Evolutionary conservation across 768 basidiomycete genomes (phyloP), one percentile per base, ranked within the genome.

Genomic region (Phaffia tasmanica): DNA sequence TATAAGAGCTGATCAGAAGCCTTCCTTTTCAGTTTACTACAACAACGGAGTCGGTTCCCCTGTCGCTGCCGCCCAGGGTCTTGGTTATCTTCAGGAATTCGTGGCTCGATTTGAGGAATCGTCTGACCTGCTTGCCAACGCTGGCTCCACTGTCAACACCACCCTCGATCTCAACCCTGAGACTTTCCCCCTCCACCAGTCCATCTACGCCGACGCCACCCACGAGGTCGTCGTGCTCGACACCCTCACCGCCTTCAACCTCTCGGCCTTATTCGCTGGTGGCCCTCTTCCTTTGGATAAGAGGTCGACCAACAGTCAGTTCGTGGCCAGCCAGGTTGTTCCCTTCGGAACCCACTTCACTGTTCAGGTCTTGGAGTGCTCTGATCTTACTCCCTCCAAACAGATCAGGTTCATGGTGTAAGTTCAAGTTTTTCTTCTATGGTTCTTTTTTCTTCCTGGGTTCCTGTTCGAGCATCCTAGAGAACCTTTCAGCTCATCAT

Each of bases 171-270:
- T 86, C 68, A 70, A 76, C 63, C 62, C 71, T 15, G 30, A 73
- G 72, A 72, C 71, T 19, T 77, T 77, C 72, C 75, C 76, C 7
- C 71, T 77, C 32, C 68, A 74, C 62, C 71, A 73, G 62, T 67
- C 58, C 21, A 73, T 93, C 46, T 93, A 91, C 67, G 89, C 90
- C 8, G 91, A 94, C 67, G 35, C 35, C 35, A 42, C 35, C 11
- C 35, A 66, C 63, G 51, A 25, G 63, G 48, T 64, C 71, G 48
- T 68, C 42, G 15, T 29, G 29, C 35, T 49, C 23, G 30, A 64
- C 87, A 87, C 89, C 47, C 80, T 94, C 46, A 88, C 89, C 6
- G 89, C 89, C 14, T 80, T 95, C 53, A 92, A 92, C 74, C 75
- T 95, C 70, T 83, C 87, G 5, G 85, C 78, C 42, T 83, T 94